Evolutionary conservation across 768 basidiomycete species (phyloP), one percentile per base, ranked within the genome.

Genomic region (Tylopilus sp.): DNA sequence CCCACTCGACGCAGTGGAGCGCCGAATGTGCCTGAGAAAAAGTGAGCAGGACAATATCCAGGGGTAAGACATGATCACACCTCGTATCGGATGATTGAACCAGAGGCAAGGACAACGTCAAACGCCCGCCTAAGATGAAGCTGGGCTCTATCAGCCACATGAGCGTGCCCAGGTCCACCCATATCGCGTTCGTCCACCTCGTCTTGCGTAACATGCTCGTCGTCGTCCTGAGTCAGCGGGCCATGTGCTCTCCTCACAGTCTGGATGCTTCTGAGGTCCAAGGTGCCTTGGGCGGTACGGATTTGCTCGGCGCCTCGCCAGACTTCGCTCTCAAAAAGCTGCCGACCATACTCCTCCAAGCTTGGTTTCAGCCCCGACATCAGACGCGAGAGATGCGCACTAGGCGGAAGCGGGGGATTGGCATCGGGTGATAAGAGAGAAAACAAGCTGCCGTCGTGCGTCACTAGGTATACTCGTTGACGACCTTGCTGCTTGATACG

Each of bases 1-100:
- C 82, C 95, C 95, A 98, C 63, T 98, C 93, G 44, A 84, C 64
- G 0, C 89, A 88, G 40, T 85, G 75, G 28, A 65, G 71, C 48
- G 79, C 73, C 21, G 84, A 83, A 72, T 86, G 73, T 33, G 83
- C 75, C 90, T 94, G 54, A 39, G 25, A 22, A 35, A 30, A 23
- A 30, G 40, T 45, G 22, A 47, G 28, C 42, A 47, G 45, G 28
- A 49, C 47, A 22, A 26, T 17, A 40, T 42, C 47, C 43, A 47
- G 8, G 42, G 33, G n/a, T n/a, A 21, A 40, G 31, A 7, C 38
- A 40, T n/a, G 22, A 33, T 44, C 78, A 53, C 57, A 92, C 93
- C 79, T 98, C 92, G 48, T 91, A 90, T 17, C 86, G 75, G 46
- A 91, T 66, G 13, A 86, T 77, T 26, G 75, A 74, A 3, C 91